These are phyloP conservation scores for Lipomyces chichibuensis DNA, from an alignment of 805 yeast genomes.

Conservation along the genomic window DNA sequence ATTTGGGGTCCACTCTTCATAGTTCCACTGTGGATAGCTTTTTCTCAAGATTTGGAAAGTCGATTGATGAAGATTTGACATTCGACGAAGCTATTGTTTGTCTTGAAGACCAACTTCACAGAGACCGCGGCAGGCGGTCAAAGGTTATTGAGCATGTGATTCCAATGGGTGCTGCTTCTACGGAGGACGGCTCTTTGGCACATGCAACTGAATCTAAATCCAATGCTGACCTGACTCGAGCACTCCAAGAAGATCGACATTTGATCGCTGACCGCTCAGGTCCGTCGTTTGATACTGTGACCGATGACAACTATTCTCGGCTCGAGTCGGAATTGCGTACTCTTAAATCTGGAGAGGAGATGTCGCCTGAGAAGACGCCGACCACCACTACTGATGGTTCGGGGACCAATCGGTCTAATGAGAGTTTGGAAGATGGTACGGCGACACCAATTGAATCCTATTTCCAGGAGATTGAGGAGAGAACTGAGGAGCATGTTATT, in stretches of 20 bases:
- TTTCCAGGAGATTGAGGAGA: constrained; percentile 21
- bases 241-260: neutral
- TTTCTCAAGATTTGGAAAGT: constrained; percentile 38
- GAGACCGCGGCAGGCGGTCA: constrained; percentile 27
- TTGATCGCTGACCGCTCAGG: neutral
- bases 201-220: neutral
- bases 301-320: neutral
- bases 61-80: constrained; percentile 50
- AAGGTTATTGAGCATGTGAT: neutral
- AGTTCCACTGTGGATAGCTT: constrained; percentile 41
- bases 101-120: constrained; percentile 49
- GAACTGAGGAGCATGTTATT: constrained; percentile 51
- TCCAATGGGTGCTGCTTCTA: constrained; percentile 4
- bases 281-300: neutral
- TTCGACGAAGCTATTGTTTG: constrained; percentile 60
- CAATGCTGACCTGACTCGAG: too few species aligned
- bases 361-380: neutral
- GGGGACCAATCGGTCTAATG: neutral
- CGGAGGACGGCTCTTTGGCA: neutral
- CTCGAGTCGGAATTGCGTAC: neutral
- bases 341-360: neutral
- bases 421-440: neutral
- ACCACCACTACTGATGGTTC: neutral
- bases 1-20: constrained; percentile 58
- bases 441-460: constrained; percentile 3